Percentiles rank a stretch among this genome's conserved stretches.
Evolutionary conservation across 805 yeast genomes (phyloP).

Genomic region (Metahyphopichia silvanorum): DNA sequence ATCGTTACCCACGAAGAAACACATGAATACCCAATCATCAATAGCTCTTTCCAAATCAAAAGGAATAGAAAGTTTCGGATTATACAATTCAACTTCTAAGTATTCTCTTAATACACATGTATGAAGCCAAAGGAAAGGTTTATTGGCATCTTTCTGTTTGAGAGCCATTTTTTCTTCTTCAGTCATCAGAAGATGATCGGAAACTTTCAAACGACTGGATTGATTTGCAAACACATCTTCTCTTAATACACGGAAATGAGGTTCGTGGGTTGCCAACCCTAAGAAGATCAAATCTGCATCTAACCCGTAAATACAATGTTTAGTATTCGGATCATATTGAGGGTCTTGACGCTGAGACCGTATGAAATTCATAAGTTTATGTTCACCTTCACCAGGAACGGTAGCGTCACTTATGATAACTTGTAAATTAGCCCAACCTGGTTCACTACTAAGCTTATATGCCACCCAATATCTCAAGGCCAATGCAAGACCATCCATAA

Average conservation of each 20-base stretch:
- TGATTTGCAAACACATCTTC: slow-evolving; percentile 95
- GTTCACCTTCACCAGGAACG: slow-evolving; percentile 99
- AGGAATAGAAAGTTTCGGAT: slow-evolving; percentile 65
- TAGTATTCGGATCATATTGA: slow-evolving; percentile 84
- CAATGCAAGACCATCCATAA: slow-evolving; percentile 85
- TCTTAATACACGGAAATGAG: slow-evolving; percentile 88
- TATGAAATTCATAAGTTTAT: slow-evolving; percentile 93
- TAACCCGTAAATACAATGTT: slow-evolving; percentile 94
- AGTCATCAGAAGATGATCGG: slow-evolving; percentile 55
- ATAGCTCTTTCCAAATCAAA: slow-evolving; percentile 93
- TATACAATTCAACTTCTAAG: slow-evolving; percentile 72
- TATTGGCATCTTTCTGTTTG: slow-evolving; percentile 47
- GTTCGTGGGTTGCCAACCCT: slow-evolving; percentile 97
- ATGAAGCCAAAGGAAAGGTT: slow-evolving; percentile 94
- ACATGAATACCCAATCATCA: slow-evolving; percentile 98
- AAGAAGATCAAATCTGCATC: slow-evolving; percentile 97
- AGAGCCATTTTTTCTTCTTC: slow-evolving; percentile 51
- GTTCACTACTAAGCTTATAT: slow-evolving; percentile 80
- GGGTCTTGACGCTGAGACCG: slow-evolving; percentile 87
- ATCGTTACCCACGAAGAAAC: slow-evolving; percentile 98
- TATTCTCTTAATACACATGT: slow-evolving; percentile 86
- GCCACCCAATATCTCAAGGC: slow-evolving; percentile 91
- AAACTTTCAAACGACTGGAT: slow-evolving; percentile 40
- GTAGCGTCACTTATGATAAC: slow-evolving; percentile 92
- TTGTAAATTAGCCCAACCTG: slow-evolving; percentile 89